Base-by-base conservation (phyloP, 2,329 filamentous ascomycete genomes). In the Xylaria sp. region DNA sequence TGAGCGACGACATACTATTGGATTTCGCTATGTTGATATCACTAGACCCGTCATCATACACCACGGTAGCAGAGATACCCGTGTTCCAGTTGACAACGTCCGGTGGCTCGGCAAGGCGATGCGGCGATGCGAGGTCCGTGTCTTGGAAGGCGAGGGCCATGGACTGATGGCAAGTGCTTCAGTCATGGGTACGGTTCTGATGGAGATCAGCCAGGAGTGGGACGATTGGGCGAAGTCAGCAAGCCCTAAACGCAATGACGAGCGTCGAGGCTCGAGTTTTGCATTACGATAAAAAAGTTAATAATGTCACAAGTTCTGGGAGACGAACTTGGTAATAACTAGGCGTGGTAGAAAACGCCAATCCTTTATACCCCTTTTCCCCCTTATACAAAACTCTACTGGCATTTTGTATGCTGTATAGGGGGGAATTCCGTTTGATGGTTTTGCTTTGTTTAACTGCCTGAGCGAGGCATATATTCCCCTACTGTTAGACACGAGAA, bases 11-110 rank as follows among this genome's bases (percentile, higher is more conserved):
- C 91, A 96, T 68, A 87, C 90, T 0, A 96, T 99, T 68, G 94
- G 94, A 0, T 99, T 99, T 76, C 86, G 92, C 54, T 99, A 99
- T 71, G 93, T 96, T 16, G 94, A 99, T 71, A 96, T 99, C 66
- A 95, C 89, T 4, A 85, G 92, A 7, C 85, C 91, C 0, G 90
- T 97, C 0, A 88, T 97, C 23, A 96, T 99, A 65, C 93, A 97
- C 70, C 94, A 99, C 72, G 94, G 94, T 44, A 91, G 86, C 70
- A 87, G 90, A 67, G 94, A 99, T 70, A 92, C 89, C 5, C 84
- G 94, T 23, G 94, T 99, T 1, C 94, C 94, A 0, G 89, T 96
- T 11, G 94, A 96, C 59, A 99, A 99, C 69, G 91, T 97, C 19
- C 84, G 88, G 65, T 99, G 94, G 94, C 81, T 99, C 6, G 92